A percentile compares a stretch with the other conserved stretches of the same genome.
Evolutionary conservation across 345 rosid species (phyloP).

Genomic region (Gynandropsis gynandra): DNA sequence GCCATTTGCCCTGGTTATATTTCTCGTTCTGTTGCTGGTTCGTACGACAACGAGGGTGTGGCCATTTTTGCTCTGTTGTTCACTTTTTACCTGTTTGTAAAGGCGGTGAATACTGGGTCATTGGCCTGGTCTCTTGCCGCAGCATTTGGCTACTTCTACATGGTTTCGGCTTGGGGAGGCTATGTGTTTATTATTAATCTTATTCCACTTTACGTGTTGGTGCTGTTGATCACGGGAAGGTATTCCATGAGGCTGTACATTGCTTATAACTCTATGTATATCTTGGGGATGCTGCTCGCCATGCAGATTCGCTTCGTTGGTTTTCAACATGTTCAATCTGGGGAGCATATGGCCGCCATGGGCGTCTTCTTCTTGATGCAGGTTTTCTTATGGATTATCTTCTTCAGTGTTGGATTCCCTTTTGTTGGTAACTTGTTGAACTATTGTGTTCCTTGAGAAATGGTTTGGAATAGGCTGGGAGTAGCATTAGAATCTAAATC

Average conservation of each 20-base stretch:
- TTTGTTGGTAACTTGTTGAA: too few species aligned
- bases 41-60: constrained; percentile 92
- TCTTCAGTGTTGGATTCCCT: background rate
- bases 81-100: constrained; percentile 84
- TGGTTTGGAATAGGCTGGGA: too few species aligned
- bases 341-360: constrained; percentile 99
- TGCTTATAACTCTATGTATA: constrained; percentile 85
- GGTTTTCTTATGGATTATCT: constrained; percentile 41
- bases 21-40: constrained; percentile 92
- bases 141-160: constrained; percentile 94
- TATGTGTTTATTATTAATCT: constrained; percentile 94
- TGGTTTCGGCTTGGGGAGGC: constrained; percentile 99
- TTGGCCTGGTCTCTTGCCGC: constrained; percentile 84
- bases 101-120: constrained; percentile 89
- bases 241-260: constrained; percentile 89
- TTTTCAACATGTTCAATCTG: constrained; percentile 98
- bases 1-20: constrained; percentile 98
- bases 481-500: too few species aligned
- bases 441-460: too few species aligned
- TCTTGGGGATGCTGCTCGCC: constrained; percentile 93
- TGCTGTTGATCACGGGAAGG: constrained; percentile 83
- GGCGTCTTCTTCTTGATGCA: constrained; percentile 95
- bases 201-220: constrained; percentile 93
- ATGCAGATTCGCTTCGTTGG: constrained; percentile 99
- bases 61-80: constrained; percentile 84